Evolutionary conservation across 768 basidiomycete genomes (phyloP).

Genomic region (Lactifluus piperatus): DNA sequence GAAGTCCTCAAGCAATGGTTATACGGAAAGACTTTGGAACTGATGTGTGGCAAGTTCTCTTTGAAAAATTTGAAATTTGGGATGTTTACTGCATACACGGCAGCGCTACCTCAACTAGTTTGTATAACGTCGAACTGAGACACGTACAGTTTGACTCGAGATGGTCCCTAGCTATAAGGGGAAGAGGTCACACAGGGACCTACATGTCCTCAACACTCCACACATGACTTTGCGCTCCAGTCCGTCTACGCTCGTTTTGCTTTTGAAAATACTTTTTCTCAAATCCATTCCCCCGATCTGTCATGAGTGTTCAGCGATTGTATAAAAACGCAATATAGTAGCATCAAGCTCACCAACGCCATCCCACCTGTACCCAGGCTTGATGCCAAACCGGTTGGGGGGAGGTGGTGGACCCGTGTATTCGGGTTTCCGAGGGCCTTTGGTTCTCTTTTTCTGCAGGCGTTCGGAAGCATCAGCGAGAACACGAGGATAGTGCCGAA

Average conservation of each 20-base stretch:
- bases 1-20: conserved; percentile 2
- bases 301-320: background rate
- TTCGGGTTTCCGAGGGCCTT: conserved; percentile 74
- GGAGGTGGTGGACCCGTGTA: conserved; percentile 84
- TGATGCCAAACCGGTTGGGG: conserved; percentile 93
- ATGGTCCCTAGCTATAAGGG: background rate
- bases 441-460: conserved; percentile 59
- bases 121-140: background rate
- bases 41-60: conserved; percentile 4
- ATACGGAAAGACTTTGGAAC: conserved; percentile 3
- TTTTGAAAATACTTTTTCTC: conserved; percentile 89
- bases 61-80: background rate
- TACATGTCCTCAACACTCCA: conserved; percentile 96
- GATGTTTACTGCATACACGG: background rate
- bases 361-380: conserved; percentile 96
- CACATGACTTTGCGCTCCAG: conserved; percentile 61
- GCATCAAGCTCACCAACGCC: conserved; percentile 70
- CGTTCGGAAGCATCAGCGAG: background rate
- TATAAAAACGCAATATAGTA: background rate
- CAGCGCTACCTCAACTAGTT: background rate
- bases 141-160: background rate
- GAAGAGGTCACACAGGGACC: background rate
- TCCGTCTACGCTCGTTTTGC: conserved; percentile 65
- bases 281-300: conserved; percentile 89
- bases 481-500: background rate